Evolutionary conservation across 371 early-diverging fungal genomes (phyloP).

Genomic region (Mortierella polycephala): DNA sequence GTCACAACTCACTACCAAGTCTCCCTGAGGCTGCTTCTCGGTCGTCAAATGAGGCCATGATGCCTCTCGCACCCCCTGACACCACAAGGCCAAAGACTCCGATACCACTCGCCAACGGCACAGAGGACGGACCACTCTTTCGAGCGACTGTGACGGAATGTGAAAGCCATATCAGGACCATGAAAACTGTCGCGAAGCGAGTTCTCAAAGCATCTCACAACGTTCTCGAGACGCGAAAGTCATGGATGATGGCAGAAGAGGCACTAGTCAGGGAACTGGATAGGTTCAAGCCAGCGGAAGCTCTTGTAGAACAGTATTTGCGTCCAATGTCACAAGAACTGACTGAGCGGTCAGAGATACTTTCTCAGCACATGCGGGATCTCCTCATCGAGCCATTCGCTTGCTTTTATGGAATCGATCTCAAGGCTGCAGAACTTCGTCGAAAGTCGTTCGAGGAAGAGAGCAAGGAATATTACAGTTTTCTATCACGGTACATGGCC

Average conservation of each 20-base stretch:
- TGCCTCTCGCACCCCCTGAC: background rate
- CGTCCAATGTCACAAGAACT: conserved; percentile 50
- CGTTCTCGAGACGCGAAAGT: conserved; percentile 56
- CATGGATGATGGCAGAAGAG: conserved; percentile 54
- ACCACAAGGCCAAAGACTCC: background rate
- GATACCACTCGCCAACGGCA: conserved; percentile 37
- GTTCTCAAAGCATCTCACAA: conserved; percentile 59
- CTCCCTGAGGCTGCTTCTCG: conserved; percentile 4
- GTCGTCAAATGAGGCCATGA: background rate
- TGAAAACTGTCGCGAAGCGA: conserved; percentile 61
- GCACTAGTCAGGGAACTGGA: conserved; percentile 57
- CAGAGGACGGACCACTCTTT: conserved; percentile 72
- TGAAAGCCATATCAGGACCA: conserved; percentile 60
- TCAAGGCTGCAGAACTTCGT: conserved; percentile 68
- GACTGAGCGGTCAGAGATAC: conserved; percentile 50
- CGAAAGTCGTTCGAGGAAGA: conserved; percentile 72
- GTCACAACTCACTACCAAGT: conserved; percentile 20
- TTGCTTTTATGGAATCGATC: conserved; percentile 67
- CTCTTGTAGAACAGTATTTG: conserved; percentile 56
- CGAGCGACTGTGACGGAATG: conserved; percentile 64
- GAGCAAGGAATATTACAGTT: conserved; percentile 71
- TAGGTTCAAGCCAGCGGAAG: conserved; percentile 58
- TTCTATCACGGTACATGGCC: conserved; percentile 68
- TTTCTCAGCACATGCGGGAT: conserved; percentile 58
- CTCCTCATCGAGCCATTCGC: conserved; percentile 67